A percentile compares a stretch with the other conserved stretches of the same genome.
Conservation (phyloP, 345 rosid genomes). For the Laguncularia racemosa region DNA sequence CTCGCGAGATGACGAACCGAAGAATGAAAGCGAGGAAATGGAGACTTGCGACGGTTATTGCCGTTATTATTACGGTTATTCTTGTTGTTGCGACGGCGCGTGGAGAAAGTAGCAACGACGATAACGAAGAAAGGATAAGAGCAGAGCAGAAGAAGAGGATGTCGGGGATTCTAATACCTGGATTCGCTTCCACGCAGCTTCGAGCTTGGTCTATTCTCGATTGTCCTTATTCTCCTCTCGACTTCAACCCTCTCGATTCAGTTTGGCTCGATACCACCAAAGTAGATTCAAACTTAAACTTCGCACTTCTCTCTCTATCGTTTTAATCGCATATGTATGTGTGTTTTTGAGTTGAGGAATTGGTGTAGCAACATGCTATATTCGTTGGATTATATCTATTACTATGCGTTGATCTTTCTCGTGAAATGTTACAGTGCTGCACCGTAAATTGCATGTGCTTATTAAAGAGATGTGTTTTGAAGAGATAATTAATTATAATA, state of each 20-base stretch:
- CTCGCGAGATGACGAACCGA: neutral
- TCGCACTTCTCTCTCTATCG: no score
- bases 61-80: conserved; percentile 3
- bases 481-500: no score
- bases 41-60: neutral
- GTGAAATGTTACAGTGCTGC: no score
- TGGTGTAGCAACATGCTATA: no score
- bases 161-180: conserved; percentile 95
- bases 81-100: neutral
- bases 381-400: no score
- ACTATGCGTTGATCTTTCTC: no score
- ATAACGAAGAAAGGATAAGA: conserved; percentile 8
- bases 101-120: neutral
- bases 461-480: no score
- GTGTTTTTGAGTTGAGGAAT: no score
- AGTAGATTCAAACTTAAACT: conserved; percentile 22
- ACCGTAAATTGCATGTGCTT: no score
- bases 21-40: neutral
- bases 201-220: conserved; percentile 98
- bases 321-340: no score
- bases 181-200: conserved; percentile 96
- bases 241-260: conserved; percentile 96
- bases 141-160: conserved; percentile 25
- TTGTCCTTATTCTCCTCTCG: conserved; percentile 93
- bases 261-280: conserved; percentile 98